phyloP scores from a whole-genome alignment of 305 asterid species.

The Euphrasia arctica region DNA sequence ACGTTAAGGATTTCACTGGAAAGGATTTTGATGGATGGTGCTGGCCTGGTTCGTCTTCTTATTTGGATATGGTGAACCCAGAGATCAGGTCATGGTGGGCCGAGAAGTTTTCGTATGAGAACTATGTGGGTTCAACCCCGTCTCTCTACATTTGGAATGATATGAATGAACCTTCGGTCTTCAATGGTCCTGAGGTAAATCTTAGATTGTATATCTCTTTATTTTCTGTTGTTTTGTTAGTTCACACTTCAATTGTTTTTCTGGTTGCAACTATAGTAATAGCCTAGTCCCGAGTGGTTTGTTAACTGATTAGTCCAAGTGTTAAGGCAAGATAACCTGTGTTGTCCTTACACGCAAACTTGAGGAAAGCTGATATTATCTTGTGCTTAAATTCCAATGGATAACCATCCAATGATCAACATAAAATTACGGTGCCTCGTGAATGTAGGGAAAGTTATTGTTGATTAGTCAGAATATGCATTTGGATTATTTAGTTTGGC shows the following conservation, averaged over 20 bases:
- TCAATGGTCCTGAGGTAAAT: constrained; percentile 96
- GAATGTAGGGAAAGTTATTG: no score
- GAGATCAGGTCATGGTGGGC: constrained; percentile 98
- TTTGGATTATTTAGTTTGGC: no score
- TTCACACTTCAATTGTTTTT: background rate
- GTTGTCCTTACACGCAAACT: background rate
- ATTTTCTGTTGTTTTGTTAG: constrained; percentile 9
- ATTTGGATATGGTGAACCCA: constrained; percentile 79
- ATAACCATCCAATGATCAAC: no score
- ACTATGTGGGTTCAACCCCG: constrained; percentile 83
- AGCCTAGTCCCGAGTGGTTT: background rate
- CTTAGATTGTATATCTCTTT: constrained; percentile 11
- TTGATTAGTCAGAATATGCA: no score
- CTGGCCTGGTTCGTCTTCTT: constrained; percentile 98
- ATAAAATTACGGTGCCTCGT: no score
- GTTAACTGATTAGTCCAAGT: background rate
- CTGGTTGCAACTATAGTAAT: background rate
- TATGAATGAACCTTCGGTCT: constrained; percentile 98
- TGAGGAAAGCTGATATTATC: background rate
- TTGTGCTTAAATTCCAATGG: no score
- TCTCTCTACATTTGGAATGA: constrained; percentile 93
- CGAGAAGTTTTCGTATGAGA: constrained; percentile 63
- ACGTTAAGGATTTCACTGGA: constrained; percentile 80
- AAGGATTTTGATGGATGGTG: constrained; percentile 98
- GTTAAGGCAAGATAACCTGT: background rate